These are phyloP conservation scores for Phtheirospermum japonicum DNA, from an alignment of 257 asterid genomes.

Conservation along the genomic window DNA sequence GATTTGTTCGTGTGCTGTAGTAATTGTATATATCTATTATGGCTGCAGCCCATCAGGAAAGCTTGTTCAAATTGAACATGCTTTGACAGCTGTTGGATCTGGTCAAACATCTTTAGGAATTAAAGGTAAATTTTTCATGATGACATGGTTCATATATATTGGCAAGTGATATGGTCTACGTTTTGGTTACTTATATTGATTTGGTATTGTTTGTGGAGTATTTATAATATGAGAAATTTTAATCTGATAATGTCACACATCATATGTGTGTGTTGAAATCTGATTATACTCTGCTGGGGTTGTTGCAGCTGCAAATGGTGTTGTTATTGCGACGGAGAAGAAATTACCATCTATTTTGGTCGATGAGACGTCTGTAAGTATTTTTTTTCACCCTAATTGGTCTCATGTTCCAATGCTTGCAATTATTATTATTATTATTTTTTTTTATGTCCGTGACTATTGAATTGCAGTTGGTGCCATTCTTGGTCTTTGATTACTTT, in stretches of 20 bases:
- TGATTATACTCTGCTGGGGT: conserved; percentile 22
- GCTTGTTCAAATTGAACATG: conserved; percentile 98
- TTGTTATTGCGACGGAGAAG: conserved; percentile 98
- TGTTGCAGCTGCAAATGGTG: conserved; percentile 96
- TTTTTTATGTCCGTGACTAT: neutral
- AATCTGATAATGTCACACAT: neutral
- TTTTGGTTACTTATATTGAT: neutral
- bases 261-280: neutral
- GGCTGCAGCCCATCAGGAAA: conserved; percentile 89
- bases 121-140: conserved; percentile 56
- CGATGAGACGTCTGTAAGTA: conserved; percentile 93
- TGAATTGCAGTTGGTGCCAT: neutral
- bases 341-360: conserved; percentile 94
- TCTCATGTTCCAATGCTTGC: neutral
- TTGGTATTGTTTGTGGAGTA: neutral
- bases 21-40: conserved; percentile 16
- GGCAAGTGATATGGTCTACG: neutral
- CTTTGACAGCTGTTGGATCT: conserved; percentile 97
- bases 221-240: neutral
- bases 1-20: conserved; percentile 1
- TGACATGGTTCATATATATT: conserved; percentile 1
- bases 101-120: conserved; percentile 98
- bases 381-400: neutral
- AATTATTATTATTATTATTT: neutral
- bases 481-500: conserved; percentile 1